Conservation (phyloP, 2,329 filamentous ascomycete species). For the Paraconiothyrium brasiliense region DNA sequence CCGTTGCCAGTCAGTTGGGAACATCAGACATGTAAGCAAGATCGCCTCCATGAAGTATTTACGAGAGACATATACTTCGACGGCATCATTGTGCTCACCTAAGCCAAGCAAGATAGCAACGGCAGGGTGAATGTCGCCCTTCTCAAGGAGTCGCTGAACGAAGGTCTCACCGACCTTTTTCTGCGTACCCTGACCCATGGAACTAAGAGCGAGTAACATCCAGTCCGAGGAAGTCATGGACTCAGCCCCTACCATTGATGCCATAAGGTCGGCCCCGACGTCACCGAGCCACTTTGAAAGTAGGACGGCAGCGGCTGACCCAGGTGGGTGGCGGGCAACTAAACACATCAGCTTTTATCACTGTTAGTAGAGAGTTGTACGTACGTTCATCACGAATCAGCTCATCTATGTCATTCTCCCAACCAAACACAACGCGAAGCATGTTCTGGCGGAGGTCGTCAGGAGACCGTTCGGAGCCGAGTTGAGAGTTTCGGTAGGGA, state of each 20-base stretch:
- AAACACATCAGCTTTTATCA: conserved; percentile 26
- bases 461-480: conserved; percentile 56
- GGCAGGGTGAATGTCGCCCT: conserved; percentile 89
- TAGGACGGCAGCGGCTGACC: conserved; percentile 81
- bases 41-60: conserved; percentile 93
- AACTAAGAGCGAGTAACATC: conserved; percentile 93
- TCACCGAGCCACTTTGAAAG: conserved; percentile 94
- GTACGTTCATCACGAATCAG: conserved; percentile 82
- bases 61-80: conserved; percentile 94
- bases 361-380: conserved; percentile 28
- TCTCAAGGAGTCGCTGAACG: conserved; percentile 87
- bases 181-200: conserved; percentile 79
- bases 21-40: conserved; percentile 83
- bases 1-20: conserved; percentile 88
- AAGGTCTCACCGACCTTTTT: conserved; percentile 92
- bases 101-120: conserved; percentile 92
- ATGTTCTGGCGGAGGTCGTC: conserved; percentile 89
- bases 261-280: conserved; percentile 81
- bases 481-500: conserved; percentile 76
- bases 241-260: conserved; percentile 76
- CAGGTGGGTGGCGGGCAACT: conserved; percentile 74
- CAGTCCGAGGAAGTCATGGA: conserved; percentile 95
- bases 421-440: conserved; percentile 93
- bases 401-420: conserved; percentile 84
- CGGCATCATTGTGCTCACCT: conserved; percentile 91